Evolutionary conservation across 2,329 filamentous ascomycete species (phyloP).

Genomic region (Penicillium corylophilum): DNA sequence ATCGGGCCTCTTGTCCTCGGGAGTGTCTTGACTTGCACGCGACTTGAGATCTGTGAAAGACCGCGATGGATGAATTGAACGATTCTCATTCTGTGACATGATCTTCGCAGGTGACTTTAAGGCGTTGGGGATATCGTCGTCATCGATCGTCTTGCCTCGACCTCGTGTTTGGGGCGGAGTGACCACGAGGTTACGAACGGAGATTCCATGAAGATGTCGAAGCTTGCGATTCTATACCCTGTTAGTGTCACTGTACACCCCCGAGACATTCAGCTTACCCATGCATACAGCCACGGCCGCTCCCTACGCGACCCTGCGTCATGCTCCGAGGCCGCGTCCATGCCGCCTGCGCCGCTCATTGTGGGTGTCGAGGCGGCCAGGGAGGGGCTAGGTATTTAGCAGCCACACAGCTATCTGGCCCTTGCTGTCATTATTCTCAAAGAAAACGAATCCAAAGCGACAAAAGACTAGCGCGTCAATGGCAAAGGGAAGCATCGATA

Average conservation of each 20-base stretch:
- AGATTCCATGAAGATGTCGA: constrained; percentile 82
- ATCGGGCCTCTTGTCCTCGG: constrained; percentile 19
- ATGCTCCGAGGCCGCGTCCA: constrained; percentile 19
- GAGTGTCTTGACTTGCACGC: constrained; percentile 13
- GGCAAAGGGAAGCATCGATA: constrained; percentile 16
- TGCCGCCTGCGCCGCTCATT: constrained; percentile 12
- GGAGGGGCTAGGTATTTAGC: constrained; percentile 1
- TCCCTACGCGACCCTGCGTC: constrained; percentile 41
- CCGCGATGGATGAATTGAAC: constrained; percentile 55
- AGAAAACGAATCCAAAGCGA: background rate
- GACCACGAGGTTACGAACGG: constrained; percentile 80
- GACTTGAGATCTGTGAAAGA: constrained; percentile 57
- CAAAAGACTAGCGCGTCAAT: constrained; percentile 3
- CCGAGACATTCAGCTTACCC: constrained; percentile 35
- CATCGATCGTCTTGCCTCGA: constrained; percentile 68
- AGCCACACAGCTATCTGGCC: background rate
- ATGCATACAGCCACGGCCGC: constrained; percentile 53
- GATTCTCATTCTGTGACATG: constrained; percentile 51
- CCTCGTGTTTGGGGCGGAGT: constrained; percentile 51
- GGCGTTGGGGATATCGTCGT: constrained; percentile 67
- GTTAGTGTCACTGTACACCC: constrained; percentile 13
- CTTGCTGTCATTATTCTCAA: constrained; percentile 20
- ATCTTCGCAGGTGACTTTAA: constrained; percentile 68
- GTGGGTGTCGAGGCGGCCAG: background rate
- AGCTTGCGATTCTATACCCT: constrained; percentile 72